A percentile compares a stretch with the other conserved stretches of the same genome.
These are phyloP conservation scores for Cyberlindnera euphorbiae DNA, from an alignment of 805 yeast genomes.

Conservation along the genomic window DNA sequence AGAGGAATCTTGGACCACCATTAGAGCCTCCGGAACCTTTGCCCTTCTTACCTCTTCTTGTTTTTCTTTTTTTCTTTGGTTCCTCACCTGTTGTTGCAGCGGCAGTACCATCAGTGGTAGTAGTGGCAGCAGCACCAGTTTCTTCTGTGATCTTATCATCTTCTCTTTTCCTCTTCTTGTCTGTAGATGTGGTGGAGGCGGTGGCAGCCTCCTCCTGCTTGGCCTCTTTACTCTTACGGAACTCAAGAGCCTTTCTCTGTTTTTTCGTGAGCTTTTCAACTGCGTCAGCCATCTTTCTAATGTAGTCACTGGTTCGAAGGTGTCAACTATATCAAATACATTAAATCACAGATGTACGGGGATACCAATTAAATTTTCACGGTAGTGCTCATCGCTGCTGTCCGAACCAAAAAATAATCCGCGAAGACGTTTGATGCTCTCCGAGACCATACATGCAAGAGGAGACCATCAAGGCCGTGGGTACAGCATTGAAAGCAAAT, in stretches of 20 bases:
- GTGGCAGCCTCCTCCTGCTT: conserved; percentile 17
- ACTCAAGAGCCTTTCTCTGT: conserved; percentile 58
- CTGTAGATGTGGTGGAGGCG: no score
- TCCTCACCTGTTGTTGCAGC: conserved; percentile 28
- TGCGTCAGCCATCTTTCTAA: conserved; percentile 11
- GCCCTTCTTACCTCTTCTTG: conserved; percentile 75
- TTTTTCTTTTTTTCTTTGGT: conserved; percentile 59
- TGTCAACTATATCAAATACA: no score
- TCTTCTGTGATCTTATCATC: conserved; percentile 24
- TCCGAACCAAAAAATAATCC: conserved; percentile 2
- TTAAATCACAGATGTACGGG: no score
- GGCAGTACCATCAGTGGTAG: conserved; percentile 21
- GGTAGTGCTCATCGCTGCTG: conserved; percentile 4
- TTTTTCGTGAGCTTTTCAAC: conserved; percentile 54
- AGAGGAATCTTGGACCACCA: conserved; percentile 61
- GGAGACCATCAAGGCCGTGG: no score
- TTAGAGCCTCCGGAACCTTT: conserved; percentile 34
- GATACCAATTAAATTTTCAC: not conserved
- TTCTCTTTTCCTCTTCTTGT: conserved; percentile 22
- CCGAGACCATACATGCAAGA: no score
- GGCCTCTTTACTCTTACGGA: conserved; percentile 34
- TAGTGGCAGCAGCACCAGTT: conserved; percentile 13
- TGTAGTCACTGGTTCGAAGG: not conserved
- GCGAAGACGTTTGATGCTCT: no score
- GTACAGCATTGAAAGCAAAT: no score